Base-by-base conservation (phyloP, 2,329 filamentous ascomycete genomes). In the Phialemoniopsis sp. region DNA sequence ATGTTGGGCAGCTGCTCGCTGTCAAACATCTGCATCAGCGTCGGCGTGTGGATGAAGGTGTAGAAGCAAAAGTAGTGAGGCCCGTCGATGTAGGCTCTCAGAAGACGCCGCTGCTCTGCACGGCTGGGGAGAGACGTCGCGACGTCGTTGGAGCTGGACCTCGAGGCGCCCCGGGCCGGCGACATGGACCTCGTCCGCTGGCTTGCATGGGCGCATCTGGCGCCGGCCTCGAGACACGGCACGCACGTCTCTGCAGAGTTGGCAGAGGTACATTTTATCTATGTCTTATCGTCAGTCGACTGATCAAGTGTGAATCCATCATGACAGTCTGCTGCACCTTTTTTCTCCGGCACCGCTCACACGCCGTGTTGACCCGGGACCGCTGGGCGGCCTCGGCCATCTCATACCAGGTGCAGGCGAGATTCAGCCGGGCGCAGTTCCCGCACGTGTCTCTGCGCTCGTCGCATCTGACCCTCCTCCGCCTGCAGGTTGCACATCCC, bases 11-110 rank as follows among this genome's bases (percentile, higher is more conserved):
- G 28, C 13, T 32, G 29, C 4, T 33, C 14, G 33, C 21, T 37
- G 34, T 40, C 38, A 26, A 36, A 40, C 34, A 40, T 31, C 29
- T 37, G 38, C 38, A 40, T 36, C 13, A 40, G 18, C 14, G 34
- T 40, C 4, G 38, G 38, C 12, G 38, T 33, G 19, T 37, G 38
- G 29, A 40, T 37, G 8, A 40, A 37, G 4, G 38, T 36, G 19
- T 40, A 40, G 29, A 40, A 37, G 13, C 38, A 40, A 19, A 40
- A 40, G 32, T 40, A 40, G 34, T 40, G 38, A 3, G 38, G 29
- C 8, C 38, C 38, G 15, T 36, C 38, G 28, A 40, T 36, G 19
- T 40, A 40, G 29, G 29, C 38, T 8, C 33, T 19, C 29, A 40
- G 17, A 5, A 40, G 19, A 3, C 38, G 38, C 10, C 38, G 28